Conservation (phyloP, 2,329 filamentous ascomycete species). For the Acrocalymma vagum region DNA sequence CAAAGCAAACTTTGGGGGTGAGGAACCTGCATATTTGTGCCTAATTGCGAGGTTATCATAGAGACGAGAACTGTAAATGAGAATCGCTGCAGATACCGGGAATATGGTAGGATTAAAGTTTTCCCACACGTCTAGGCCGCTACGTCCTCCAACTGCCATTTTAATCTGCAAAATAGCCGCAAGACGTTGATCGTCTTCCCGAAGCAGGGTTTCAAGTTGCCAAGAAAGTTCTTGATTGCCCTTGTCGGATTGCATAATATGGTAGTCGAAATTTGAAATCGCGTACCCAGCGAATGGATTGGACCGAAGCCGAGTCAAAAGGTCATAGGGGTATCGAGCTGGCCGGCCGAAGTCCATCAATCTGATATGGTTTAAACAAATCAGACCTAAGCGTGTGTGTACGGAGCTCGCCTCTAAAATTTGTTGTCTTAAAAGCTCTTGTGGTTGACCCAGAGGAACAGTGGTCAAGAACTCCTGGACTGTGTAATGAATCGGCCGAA, state of each 20-base stretch:
- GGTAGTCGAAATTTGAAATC: constrained; percentile 19
- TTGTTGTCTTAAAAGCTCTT: constrained; percentile 6
- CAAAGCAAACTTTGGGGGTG: constrained; percentile 22
- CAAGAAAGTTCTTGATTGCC: neutral
- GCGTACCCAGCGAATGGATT: constrained; percentile 14
- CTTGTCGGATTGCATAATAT: constrained; percentile 12
- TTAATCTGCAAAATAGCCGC: constrained; percentile 23
- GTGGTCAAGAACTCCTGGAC: constrained; percentile 28
- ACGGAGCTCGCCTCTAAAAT: constrained; percentile 13
- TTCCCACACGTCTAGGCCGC: neutral
- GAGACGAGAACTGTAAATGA: constrained; percentile 22
- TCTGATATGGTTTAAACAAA: constrained; percentile 18
- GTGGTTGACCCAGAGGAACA: constrained; percentile 1
- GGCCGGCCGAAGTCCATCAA: constrained; percentile 7
- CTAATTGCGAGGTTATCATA: constrained; percentile 17
- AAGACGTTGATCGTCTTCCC: constrained; percentile 11
- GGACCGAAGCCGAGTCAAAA: neutral
- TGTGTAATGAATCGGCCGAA: constrained; percentile 28
- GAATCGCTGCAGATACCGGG: constrained; percentile 18
- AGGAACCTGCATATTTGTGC: constrained; percentile 12
- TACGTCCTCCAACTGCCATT: constrained; percentile 1
- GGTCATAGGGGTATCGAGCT: neutral
- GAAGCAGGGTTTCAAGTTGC: constrained; percentile 14
- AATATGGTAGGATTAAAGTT: constrained; percentile 17
- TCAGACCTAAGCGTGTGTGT: constrained; percentile 12